These are phyloP conservation scores for Glycine tomentella DNA, from an alignment of 306 rosid genomes.

Conservation along the genomic window DNA sequence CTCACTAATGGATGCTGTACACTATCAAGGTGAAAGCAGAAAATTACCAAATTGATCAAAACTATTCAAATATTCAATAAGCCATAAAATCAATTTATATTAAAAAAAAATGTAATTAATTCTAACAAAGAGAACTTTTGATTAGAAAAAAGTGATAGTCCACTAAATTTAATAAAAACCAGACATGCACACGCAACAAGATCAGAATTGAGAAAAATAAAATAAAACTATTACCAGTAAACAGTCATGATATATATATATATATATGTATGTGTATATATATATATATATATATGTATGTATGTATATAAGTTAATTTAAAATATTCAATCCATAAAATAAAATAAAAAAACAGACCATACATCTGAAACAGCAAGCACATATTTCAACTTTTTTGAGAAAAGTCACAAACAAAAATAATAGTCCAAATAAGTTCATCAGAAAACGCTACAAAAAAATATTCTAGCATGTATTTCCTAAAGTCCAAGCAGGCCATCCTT, in stretches of 20 bases:
- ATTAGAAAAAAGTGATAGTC: background rate
- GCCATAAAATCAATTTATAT: too few relatives aligned
- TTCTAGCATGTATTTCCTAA: constrained; percentile 12
- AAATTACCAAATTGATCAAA: constrained; percentile 33
- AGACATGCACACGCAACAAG: background rate
- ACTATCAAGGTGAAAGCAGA: constrained; percentile 57
- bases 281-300: too few relatives aligned
- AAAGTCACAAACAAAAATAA: constrained; percentile 12
- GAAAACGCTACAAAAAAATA: constrained; percentile 9
- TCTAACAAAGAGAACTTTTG: background rate
- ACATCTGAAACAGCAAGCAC: background rate
- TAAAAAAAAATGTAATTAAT: background rate
- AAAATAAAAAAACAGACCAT: background rate
- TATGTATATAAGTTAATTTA: background rate
- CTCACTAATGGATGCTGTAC: constrained; percentile 80
- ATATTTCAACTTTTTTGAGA: constrained; percentile 4
- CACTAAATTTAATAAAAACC: background rate
- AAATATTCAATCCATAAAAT: background rate
- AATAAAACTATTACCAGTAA: background rate
- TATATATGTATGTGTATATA: too few relatives aligned
- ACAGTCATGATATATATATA: background rate
- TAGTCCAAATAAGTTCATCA: constrained; percentile 20
- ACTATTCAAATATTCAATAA: constrained; percentile 16
- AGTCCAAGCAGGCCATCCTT: constrained; percentile 18
- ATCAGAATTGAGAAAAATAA: background rate